Evolutionary conservation across 768 basidiomycete species (phyloP).

Genomic region (Leccinum incarnatum): DNA sequence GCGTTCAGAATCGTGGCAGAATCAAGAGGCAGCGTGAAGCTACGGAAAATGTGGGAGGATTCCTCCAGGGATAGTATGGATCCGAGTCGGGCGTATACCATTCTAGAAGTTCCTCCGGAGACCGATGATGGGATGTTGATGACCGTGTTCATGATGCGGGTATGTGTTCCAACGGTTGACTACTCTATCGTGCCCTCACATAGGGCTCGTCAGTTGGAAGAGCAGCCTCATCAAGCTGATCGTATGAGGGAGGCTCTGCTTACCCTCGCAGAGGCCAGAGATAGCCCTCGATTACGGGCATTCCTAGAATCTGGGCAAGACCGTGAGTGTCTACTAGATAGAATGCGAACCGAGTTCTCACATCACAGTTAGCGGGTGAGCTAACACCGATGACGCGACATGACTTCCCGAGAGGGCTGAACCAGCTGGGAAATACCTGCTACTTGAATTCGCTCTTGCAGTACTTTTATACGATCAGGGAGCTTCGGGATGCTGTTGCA

Average conservation of each 20-base stretch:
- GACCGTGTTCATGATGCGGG: conserved; percentile 69
- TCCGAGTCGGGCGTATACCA: conserved; percentile 66
- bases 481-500: conserved; percentile 73
- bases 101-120: conserved; percentile 67
- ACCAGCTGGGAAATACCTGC: conserved; percentile 88
- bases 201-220: conserved; percentile 53
- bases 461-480: conserved; percentile 97
- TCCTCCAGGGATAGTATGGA: conserved; percentile 60
- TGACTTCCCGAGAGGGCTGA: conserved; percentile 81
- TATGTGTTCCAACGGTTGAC: conserved; percentile 31
- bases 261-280: conserved; percentile 71
- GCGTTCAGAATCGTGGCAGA: conserved; percentile 71
- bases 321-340: conserved; percentile 51
- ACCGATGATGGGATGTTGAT: conserved; percentile 77
- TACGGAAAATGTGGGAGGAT: conserved; percentile 52
- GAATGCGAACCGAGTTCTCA: conserved; percentile 3
- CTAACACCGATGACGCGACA: conserved; percentile 47
- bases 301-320: conserved; percentile 67
- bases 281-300: conserved; percentile 67
- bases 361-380: conserved; percentile 56
- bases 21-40: conserved; percentile 46
- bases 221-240: conserved; percentile 62
- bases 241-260: conserved; percentile 70
- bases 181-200: conserved; percentile 9
- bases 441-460: conserved; percentile 75